A percentile compares a stretch with the other conserved stretches of the same genome.
These are phyloP conservation scores for Sungouiozyma intestinalis DNA, from an alignment of 805 yeast species.

Conservation along the genomic window DNA sequence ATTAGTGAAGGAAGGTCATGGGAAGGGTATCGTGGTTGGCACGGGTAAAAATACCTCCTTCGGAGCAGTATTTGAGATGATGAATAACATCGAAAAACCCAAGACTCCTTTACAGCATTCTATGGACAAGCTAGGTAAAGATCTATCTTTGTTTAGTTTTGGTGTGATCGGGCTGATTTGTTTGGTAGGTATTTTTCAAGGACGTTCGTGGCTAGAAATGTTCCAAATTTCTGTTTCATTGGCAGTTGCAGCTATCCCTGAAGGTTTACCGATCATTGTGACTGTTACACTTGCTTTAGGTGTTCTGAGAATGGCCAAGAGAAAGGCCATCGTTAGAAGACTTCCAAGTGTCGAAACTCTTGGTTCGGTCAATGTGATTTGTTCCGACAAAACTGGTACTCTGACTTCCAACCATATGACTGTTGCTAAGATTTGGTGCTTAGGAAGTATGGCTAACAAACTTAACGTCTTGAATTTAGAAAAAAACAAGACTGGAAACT, in stretches of 20 bases:
- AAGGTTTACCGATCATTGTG: slow-evolving; percentile 95
- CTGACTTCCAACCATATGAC: slow-evolving; percentile 89
- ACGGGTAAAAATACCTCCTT: slow-evolving; percentile 86
- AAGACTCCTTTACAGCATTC: slow-evolving; percentile 93
- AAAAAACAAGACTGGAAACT: slow-evolving; percentile 32
- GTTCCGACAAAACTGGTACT: slow-evolving; percentile 88
- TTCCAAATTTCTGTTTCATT: slow-evolving; percentile 93
- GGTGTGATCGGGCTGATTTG: slow-evolving; percentile 86
- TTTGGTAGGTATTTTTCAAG: slow-evolving; percentile 79
- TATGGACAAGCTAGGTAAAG: slow-evolving; percentile 93
- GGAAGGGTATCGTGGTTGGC: slow-evolving; percentile 84
- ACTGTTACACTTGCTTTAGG: slow-evolving; percentile 96
- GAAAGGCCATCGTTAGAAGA: slow-evolving; percentile 88
- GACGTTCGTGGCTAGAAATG: slow-evolving; percentile 95
- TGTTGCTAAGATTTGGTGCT: slow-evolving; percentile 71
- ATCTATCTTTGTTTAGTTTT: slow-evolving; percentile 75
- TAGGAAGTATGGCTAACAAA: slow-evolving; percentile 41
- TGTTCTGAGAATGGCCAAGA: slow-evolving; percentile 89
- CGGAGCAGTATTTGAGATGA: slow-evolving; percentile 92
- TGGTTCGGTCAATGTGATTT: slow-evolving; percentile 88
- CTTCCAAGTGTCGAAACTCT: slow-evolving; percentile 91
- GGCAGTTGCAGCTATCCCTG: slow-evolving; percentile 99
- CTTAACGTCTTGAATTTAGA: slow-evolving; percentile 34
- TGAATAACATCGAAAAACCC: slow-evolving; percentile 91
- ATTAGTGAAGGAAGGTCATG: slow-evolving; percentile 90